These are phyloP conservation scores for Pterocarpus macrocarpus DNA, from an alignment of 306 rosid species.

Conservation along the genomic window DNA sequence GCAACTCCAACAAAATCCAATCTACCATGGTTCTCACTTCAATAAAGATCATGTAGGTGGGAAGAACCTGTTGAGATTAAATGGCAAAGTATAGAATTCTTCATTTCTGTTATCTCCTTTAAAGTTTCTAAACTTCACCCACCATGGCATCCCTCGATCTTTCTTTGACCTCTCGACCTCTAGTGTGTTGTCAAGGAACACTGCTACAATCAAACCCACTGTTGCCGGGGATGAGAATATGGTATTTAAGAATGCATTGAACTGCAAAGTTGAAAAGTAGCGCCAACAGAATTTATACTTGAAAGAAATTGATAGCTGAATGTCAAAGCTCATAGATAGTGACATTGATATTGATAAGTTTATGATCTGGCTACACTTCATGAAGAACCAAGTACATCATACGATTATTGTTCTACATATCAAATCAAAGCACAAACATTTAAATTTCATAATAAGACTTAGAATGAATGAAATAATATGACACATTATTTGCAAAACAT, in stretches of 20 bases:
- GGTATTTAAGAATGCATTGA: conserved; percentile 89
- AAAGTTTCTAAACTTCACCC: conserved; percentile 93
- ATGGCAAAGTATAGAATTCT: conserved; percentile 93
- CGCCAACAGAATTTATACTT: conserved; percentile 7
- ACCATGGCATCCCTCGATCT: conserved; percentile 99
- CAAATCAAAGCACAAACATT: too few species aligned
- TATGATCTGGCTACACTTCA: too few species aligned
- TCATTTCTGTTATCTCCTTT: conserved; percentile 96
- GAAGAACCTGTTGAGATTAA: conserved; percentile 93
- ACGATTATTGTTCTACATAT: too few species aligned
- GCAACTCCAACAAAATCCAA: conserved; percentile 37
- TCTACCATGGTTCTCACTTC: background rate
- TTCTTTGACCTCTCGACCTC: conserved; percentile 90
- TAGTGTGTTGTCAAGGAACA: conserved; percentile 89
- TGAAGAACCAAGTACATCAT: too few species aligned
- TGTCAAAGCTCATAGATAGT: background rate
- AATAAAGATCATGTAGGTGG: conserved; percentile 73
- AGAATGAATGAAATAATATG: too few species aligned
- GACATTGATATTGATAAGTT: too few species aligned
- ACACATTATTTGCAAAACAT: too few species aligned
- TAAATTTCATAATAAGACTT: too few species aligned
- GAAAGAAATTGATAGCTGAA: background rate
- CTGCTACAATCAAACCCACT: conserved; percentile 86
- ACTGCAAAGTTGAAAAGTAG: conserved; percentile 59
- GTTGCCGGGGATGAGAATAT: conserved; percentile 87